These are phyloP conservation scores for Solanum piurae DNA, from an alignment of 257 asterid species.

Conservation along the genomic window DNA sequence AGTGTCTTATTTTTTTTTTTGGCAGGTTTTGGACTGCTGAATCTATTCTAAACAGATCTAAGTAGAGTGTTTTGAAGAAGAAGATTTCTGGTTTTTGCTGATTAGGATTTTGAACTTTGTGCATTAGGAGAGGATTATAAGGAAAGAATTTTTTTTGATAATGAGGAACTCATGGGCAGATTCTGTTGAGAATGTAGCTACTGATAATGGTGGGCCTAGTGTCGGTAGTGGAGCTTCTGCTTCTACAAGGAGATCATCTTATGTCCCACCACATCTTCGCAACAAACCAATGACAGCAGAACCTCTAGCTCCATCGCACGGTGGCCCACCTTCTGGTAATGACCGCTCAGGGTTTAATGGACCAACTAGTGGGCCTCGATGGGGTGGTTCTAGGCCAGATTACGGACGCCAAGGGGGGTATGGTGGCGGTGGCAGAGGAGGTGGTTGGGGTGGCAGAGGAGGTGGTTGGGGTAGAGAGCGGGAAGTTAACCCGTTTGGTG, in stretches of 20 bases:
- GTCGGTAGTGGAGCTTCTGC: constrained; percentile 39
- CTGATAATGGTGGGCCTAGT: constrained; percentile 36
- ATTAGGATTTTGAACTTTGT: not conserved
- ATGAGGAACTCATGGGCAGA: constrained; percentile 89
- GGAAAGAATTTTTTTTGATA: constrained; percentile 6
- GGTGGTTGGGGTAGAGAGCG: constrained; percentile 57
- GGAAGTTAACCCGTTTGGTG: constrained; percentile 73
- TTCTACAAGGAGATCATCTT: constrained; percentile 39
- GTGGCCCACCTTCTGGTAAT: constrained; percentile 44
- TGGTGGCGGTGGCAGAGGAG: constrained; percentile 42
- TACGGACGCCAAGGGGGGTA: constrained; percentile 38
- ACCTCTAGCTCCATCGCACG: constrained; percentile 28
- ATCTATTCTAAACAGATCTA: not conserved
- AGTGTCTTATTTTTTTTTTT: not conserved
- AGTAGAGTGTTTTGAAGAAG: not conserved
- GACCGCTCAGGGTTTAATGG: constrained; percentile 50
- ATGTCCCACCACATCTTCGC: constrained; percentile 82
- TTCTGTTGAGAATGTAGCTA: constrained; percentile 47
- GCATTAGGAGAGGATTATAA: not conserved
- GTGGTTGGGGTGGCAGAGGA: constrained; percentile 31
- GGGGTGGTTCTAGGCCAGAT: constrained; percentile 50
- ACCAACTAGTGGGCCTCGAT: constrained; percentile 37
- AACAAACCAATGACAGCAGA: constrained; percentile 45
- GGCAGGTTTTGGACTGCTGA: not conserved
- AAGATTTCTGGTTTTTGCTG: not conserved